A percentile compares a stretch with the other conserved stretches of the same genome.
Conservation (phyloP, 495 filamentous ascomycete genomes). For the Xylaria telfairii region DNA sequence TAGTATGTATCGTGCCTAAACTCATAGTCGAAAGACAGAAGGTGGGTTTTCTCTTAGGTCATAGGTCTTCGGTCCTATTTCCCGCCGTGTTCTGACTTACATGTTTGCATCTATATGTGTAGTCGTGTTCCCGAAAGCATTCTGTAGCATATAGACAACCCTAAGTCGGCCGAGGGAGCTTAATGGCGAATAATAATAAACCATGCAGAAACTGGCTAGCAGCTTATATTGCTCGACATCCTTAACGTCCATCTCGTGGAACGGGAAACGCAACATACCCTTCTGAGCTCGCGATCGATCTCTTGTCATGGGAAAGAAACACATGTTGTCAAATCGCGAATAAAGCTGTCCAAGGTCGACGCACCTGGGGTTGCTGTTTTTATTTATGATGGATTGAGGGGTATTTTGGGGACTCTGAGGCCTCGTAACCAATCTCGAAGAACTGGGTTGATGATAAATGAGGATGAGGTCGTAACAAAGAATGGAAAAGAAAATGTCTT, state of each 20-base stretch:
- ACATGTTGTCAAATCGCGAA: too few species aligned
- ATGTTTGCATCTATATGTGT: neutral
- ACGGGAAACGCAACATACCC: neutral
- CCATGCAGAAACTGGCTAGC: neutral
- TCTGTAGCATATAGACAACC: neutral
- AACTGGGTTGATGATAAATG: neutral
- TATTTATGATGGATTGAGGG: neutral
- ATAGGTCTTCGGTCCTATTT: neutral
- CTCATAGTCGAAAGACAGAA: neutral
- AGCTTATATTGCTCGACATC: neutral
- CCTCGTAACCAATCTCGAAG: neutral
- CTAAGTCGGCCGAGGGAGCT: neutral
- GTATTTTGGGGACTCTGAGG: neutral
- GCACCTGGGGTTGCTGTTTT: neutral
- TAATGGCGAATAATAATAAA: neutral
- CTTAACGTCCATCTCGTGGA: neutral
- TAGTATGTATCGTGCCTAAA: conserved; percentile 19
- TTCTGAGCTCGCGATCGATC: neutral
- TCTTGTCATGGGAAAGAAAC: neutral
- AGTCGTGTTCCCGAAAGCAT: neutral
- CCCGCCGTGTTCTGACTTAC: neutral
- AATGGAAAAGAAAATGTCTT: neutral
- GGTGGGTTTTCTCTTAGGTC: neutral
- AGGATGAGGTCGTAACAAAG: neutral
- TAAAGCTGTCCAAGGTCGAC: too few species aligned